Conservation (phyloP, 805 yeast species). For the Cyberlindnera meyerae region DNA sequence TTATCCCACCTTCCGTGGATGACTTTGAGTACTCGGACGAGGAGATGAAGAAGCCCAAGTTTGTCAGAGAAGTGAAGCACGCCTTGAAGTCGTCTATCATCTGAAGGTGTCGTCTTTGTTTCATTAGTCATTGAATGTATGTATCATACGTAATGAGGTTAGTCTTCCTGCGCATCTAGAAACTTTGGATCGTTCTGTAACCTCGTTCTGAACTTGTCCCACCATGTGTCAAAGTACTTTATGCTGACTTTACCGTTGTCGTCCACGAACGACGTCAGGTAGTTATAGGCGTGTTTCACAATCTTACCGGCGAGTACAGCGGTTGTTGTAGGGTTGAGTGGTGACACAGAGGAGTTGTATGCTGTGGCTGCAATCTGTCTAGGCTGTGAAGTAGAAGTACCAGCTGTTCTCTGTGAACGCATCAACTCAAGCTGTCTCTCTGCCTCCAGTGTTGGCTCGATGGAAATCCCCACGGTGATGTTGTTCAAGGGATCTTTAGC, state of each 20-base stretch:
- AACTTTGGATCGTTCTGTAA: constrained; percentile 79
- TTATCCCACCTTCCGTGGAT: constrained; percentile 6
- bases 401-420: constrained; percentile 5
- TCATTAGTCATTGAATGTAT: not conserved
- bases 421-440: constrained; percentile 47
- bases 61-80: constrained; percentile 3
- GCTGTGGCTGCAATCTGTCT: constrained; percentile 17
- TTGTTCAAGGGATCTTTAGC: constrained; percentile 23
- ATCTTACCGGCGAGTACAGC: constrained; percentile 79
- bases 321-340: constrained; percentile 37
- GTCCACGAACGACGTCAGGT: constrained; percentile 82
- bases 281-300: constrained; percentile 89
- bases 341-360: constrained; percentile 29
- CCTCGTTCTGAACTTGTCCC: constrained; percentile 82
- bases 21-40: constrained; percentile 1
- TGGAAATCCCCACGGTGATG: constrained; percentile 75
- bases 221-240: constrained; percentile 88
- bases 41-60: constrained; percentile 4
- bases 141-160: no score
- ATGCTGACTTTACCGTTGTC: constrained; percentile 76
- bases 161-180: constrained; percentile 39
- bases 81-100: constrained; percentile 4
- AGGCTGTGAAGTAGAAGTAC: constrained; percentile 13
- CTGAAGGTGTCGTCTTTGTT: not conserved
- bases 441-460: constrained; percentile 73